A percentile compares a stretch with the other conserved stretches of the same genome.
These are phyloP conservation scores for Thelonectria olida DNA, from an alignment of 2,329 filamentous ascomycete species.

Conservation along the genomic window DNA sequence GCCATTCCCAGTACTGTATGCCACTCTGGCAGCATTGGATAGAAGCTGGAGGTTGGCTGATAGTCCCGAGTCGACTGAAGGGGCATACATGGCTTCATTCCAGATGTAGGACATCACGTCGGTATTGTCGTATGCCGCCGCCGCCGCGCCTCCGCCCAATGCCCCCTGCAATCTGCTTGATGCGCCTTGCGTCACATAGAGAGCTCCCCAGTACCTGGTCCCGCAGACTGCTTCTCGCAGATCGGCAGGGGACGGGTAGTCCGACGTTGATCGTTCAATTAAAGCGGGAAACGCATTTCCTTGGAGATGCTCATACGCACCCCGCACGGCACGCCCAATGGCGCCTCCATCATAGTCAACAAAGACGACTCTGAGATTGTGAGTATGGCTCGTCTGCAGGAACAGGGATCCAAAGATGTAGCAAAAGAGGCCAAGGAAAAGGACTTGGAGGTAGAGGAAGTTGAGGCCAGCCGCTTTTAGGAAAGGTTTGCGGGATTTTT, in stretches of 20 bases:
- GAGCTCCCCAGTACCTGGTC: slow-evolving; percentile 30
- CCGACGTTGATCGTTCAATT: slow-evolving; percentile 20
- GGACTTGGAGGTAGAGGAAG: slow-evolving; percentile 52
- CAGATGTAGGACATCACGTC: slow-evolving; percentile 30
- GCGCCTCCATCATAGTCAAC: slow-evolving; percentile 37
- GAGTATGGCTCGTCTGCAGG: slow-evolving; percentile 26
- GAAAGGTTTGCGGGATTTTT: slow-evolving; percentile 20
- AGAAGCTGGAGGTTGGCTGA: slow-evolving; percentile 24
- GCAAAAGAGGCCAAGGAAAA: slow-evolving; percentile 35
- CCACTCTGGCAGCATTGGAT: slow-evolving; percentile 21
- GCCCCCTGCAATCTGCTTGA: slow-evolving; percentile 23
- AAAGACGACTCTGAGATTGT: slow-evolving; percentile 31
- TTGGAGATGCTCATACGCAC: slow-evolving; percentile 27
- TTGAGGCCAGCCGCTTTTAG: slow-evolving; percentile 27
- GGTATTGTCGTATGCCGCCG: slow-evolving; percentile 22
- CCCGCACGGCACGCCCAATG: slow-evolving; percentile 31
- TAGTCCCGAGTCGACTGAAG: slow-evolving; percentile 23
- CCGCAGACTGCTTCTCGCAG: slow-evolving; percentile 25
- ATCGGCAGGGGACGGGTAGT: slow-evolving; percentile 17
- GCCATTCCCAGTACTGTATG: slow-evolving; percentile 25
- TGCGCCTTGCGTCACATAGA: slow-evolving; percentile 25
- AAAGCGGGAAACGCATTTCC: slow-evolving; percentile 28
- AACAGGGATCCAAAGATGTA: slow-evolving; percentile 36
- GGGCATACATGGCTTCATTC: slow-evolving; percentile 32
- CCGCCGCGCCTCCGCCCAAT: slow-evolving; percentile 9